phyloP scores from a whole-genome alignment of 2,329 filamentous ascomycete genomes.

The Colletotrichum musae region DNA sequence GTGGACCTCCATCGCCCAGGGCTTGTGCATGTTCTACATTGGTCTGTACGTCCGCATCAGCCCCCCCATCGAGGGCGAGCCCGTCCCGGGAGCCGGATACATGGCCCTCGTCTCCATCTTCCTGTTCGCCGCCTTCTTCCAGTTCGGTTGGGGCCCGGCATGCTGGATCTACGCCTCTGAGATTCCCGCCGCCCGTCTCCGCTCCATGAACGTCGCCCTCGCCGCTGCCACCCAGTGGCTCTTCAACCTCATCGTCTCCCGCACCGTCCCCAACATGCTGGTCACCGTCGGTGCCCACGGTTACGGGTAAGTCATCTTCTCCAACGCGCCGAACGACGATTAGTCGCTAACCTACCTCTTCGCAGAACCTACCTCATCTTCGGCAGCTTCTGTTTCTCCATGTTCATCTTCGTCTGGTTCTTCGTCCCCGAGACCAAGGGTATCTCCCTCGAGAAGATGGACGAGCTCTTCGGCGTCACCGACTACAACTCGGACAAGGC shows the following conservation, averaged over 20 bases:
- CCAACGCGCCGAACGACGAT: accelerated
- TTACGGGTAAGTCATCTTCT: slow-evolving; percentile 50
- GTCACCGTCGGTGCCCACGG: slow-evolving; percentile 56
- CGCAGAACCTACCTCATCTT: slow-evolving; percentile 73
- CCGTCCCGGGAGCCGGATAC: slow-evolving; percentile 73
- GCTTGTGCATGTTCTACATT: slow-evolving; percentile 75
- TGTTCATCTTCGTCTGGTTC: slow-evolving; percentile 76
- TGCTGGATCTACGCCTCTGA: slow-evolving; percentile 70
- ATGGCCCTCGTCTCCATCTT: slow-evolving; percentile 77
- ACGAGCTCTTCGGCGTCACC: slow-evolving; percentile 39
- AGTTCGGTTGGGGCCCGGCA: slow-evolving; percentile 61
- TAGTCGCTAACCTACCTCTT: slow-evolving; percentile 6
- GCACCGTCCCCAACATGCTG: slow-evolving; percentile 75
- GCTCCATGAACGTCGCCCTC: slow-evolving; percentile 74
- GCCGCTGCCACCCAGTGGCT: slow-evolving; percentile 78
- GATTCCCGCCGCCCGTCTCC: slow-evolving; percentile 74
- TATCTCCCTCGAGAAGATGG: slow-evolving; percentile 43
- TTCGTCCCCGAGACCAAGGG: slow-evolving; percentile 76
- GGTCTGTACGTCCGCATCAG: slow-evolving; percentile 74
- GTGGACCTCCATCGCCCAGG: slow-evolving; percentile 74
- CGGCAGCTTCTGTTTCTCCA: slow-evolving; percentile 73
- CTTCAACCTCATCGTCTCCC: slow-evolving; percentile 78
- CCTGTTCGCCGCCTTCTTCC: slow-evolving; percentile 71
- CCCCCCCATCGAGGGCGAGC: slow-evolving; percentile 62
- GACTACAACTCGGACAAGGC: slow-evolving; percentile 39